Percentiles rank a stretch among this genome's conserved stretches.
These are phyloP conservation scores for Teratosphaeria nubilosa DNA, from an alignment of 2,329 filamentous ascomycete genomes.

Conservation along the genomic window DNA sequence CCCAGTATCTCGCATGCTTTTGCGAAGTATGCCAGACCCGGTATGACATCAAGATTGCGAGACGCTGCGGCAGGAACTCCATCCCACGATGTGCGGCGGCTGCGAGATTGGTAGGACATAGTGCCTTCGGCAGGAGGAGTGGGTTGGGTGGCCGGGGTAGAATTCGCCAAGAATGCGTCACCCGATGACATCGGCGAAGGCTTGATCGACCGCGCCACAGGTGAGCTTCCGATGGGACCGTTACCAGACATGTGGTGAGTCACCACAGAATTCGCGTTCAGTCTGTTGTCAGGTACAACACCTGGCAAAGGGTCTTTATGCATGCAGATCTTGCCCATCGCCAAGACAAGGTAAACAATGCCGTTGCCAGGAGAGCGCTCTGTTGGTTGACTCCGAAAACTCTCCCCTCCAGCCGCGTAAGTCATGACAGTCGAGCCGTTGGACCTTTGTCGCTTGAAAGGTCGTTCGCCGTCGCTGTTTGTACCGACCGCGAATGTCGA, in stretches of 20 bases:
- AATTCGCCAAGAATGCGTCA: slow-evolving; percentile 10
- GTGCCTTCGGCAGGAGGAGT: slow-evolving; percentile 21
- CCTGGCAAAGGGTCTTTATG: slow-evolving; percentile 42
- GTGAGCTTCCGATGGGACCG: slow-evolving; percentile 17
- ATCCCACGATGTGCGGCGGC: slow-evolving; percentile 23
- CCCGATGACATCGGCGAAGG: slow-evolving; percentile 30
- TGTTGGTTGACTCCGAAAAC: neutral
- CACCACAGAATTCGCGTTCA: slow-evolving; percentile 27
- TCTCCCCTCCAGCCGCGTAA: slow-evolving; percentile 8
- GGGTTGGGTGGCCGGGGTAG: slow-evolving; percentile 22
- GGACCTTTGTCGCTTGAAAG: slow-evolving; percentile 22
- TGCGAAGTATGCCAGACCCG: slow-evolving; percentile 82
- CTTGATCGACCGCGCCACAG: slow-evolving; percentile 22
- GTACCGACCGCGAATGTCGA: slow-evolving; percentile 18
- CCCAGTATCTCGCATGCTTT: slow-evolving; percentile 80
- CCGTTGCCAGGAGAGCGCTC: slow-evolving; percentile 67
- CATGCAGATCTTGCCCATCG: slow-evolving; percentile 72
- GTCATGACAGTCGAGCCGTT: slow-evolving; percentile 13
- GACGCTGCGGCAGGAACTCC: slow-evolving; percentile 8
- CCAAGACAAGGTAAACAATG: slow-evolving; percentile 71
- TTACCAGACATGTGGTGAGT: slow-evolving; percentile 18
- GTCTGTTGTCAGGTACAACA: slow-evolving; percentile 43
- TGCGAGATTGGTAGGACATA: slow-evolving; percentile 15
- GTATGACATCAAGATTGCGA: slow-evolving; percentile 63
- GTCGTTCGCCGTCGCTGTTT: slow-evolving; percentile 16